These are phyloP conservation scores for Chlamydomonas incerta DNA, from an alignment of 139 green algal species.

Conservation along the genomic window DNA sequence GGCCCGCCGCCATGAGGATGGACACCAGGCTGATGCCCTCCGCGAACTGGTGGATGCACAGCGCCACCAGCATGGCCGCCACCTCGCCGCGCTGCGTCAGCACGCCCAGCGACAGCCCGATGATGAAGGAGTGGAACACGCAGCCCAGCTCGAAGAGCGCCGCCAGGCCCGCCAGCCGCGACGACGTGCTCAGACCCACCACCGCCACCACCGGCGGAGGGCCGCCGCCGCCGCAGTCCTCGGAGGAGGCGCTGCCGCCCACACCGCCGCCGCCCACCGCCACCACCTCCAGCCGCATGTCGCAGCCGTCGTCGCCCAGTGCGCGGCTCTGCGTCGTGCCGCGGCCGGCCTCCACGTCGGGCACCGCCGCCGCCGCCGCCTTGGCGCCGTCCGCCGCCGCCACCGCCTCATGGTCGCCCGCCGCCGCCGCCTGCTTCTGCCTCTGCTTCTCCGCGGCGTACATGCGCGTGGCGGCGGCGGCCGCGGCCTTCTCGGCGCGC, in stretches of 20 bases:
- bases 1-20: background rate
- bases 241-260: no score
- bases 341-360: background rate
- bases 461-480: background rate
- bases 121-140: constrained; percentile 56
- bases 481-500: background rate
- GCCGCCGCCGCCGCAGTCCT: no score
- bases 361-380: no score
- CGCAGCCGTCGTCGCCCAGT: no score
- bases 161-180: constrained; percentile 19
- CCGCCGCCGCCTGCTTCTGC: no score
- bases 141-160: constrained; percentile 64
- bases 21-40: constrained; percentile 24
- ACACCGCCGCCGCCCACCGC: no score
- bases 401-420: background rate
- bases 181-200: no score
- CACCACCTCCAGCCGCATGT: background rate
- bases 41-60: constrained; percentile 40
- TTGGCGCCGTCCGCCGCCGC: background rate
- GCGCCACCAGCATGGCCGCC: constrained; percentile 2
- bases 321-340: no score
- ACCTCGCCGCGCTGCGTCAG: background rate
- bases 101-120: background rate
- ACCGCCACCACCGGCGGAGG: background rate
- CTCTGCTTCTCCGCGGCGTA: background rate